Evolutionary conservation across 2,329 filamentous ascomycete species (phyloP), one percentile per base, ranked within the genome.

Genomic region (Coleophoma crateriformis): DNA sequence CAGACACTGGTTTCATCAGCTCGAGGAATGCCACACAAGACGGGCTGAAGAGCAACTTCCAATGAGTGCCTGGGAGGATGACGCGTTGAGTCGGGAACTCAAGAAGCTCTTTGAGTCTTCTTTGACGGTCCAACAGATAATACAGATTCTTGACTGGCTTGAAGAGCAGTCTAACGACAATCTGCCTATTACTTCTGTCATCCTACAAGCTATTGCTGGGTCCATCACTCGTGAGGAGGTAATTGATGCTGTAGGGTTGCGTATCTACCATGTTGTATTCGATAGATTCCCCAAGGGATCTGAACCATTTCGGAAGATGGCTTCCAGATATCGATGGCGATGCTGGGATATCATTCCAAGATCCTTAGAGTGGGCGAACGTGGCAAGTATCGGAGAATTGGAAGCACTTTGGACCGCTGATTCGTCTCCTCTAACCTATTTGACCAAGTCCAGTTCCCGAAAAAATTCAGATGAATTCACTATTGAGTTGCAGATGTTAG

Each of bases 151-250:
- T 4, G 68, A 71, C 10, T 65, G 61, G 54, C 50, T 72, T 11
- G 56, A 61, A 14, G 51, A 54, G 12, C 52, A 65, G 47, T 50
- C 55, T 42, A 39, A 50, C 14, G 45, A 60, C 45, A 48, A 62
- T 35, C 54, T 56, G 7, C 43, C 49, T 47, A 56, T 62, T n/a
- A 61, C 63, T 13, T 60, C 62, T 40, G 60, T 70, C 14, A 61
- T 72, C 22, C 58, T 71, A 14, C 67, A 70, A 45, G 68, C 67
- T 15, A 62, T 72, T 44, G 62, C 66, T 40, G 59, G 61, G 5
- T 66, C 69, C n/a, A 57, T 71, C 11, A 60, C 52, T 8, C 57
- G 63, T 40, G 66, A 70, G 43, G 62, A 64, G 5, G 61, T 61
- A 37, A 63, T 67, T 12, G 58, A 63, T 46, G 53, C 49, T 8